Base-by-base conservation (phyloP, 2,329 filamentous ascomycete species). In the Trichoderma hamatum region DNA sequence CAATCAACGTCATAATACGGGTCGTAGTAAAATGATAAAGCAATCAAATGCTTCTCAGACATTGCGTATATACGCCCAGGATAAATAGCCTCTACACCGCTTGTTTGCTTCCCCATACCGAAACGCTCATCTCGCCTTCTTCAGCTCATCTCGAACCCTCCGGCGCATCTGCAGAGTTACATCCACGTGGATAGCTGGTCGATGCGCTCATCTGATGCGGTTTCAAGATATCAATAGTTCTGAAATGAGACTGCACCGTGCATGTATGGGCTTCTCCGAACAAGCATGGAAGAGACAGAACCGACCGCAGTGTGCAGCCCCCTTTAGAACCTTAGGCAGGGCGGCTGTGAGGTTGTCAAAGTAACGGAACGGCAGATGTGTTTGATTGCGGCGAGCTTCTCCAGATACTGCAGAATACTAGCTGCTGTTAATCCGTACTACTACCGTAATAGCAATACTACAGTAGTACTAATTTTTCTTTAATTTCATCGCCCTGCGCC, bases 121-220 rank as follows among this genome's bases (percentile, higher is more conserved):
- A n/a, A 43, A 43, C 19, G 19, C 16, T 5, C 30, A 19, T 13
- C 10, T 7, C 24, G 1, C 6, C 5, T 19, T 56, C 62, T 43
- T 32, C 51, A 65, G 62, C 34, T 51, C 26, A 19, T 13, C 10
- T 7, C 24, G 1, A 14, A 19, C 9, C 39, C 34, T 30, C 11
- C 51, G 54, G 62, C 24, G 24, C 26, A 21, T 39, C 32, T 32
- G 30, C 36, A n/a, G 10, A 26, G 30, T 55, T 30, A 14, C 24
- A 19, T 46, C 62, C 62, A 64, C 61, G 61, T 64, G 61, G 61
- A 39, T 54, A 19, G 39, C 39, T 26, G 24, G 26, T 16, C 19
- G 9, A 14, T 49, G 19, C 36, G 11, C 36, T 46, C 36, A 30
- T 61, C 24, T 19, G 6, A 32, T 43, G 21, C 39, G 7, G 58